Base-by-base conservation (phyloP, 495 filamentous ascomycete species). In the Penicillium ucsense region DNA sequence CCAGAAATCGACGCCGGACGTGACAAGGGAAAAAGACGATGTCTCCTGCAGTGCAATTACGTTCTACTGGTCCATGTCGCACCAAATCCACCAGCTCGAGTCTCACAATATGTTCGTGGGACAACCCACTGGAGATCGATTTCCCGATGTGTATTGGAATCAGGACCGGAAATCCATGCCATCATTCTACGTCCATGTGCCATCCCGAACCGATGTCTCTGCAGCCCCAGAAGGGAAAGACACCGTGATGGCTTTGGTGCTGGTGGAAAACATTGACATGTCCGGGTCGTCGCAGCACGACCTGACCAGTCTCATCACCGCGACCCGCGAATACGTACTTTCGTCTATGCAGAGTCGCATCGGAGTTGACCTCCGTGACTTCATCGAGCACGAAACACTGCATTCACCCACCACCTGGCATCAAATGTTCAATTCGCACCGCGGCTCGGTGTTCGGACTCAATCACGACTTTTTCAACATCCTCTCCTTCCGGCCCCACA, bases 41-140 rank as follows among this genome's bases (percentile, higher is more conserved):
- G 67, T 76, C 28, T 81, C 78, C 5, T 87, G 83, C 64, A 81
- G 77, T 54, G 80, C 76, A 29, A 83, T 87, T 34, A 84, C 80
- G 3, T 85, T 85, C 61, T 87, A 84, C 68, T 87, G 83, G 83
- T 71, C 75, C 20, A 67, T 87, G 30, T 59, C 72, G 44, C 57
- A 68, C 11, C 61, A 65, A 38, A 56, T 85, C 1, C 78, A 79
- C 0, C 69, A 78, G 51, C 68, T 87, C 3, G 63, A 66, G 12
- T 74, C 79, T 8, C 83, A 87, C 60, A 87, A 87, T 53, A 84
- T 86, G 57, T 87, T 87, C 66, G 73, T 87, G 29, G 81, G 80
- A 8, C 75, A 82, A 43, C 68, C 78, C 45, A 86, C 84, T 62
- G 66, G 69, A 34, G 77, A 81, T 48, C 77, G 71, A n/a, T 86